Evolutionary conservation across 805 yeast species (phyloP).

Genomic region (Teunomyces tritomae): DNA sequence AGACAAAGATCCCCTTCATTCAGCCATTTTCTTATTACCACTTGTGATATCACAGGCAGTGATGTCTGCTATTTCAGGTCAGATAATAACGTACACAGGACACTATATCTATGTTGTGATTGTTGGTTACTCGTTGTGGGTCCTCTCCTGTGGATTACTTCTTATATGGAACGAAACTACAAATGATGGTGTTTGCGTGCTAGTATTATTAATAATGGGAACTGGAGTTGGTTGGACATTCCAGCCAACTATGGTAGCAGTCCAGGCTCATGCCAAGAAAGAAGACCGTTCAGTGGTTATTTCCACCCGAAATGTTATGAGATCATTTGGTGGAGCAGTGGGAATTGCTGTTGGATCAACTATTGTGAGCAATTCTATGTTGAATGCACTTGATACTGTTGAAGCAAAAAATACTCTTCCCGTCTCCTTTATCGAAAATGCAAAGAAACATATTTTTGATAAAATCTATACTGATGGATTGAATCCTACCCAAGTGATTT

Average conservation of each 20-base stretch:
- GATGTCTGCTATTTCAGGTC: slow-evolving; percentile 45
- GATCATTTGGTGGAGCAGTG: slow-evolving; percentile 62
- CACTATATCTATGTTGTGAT: slow-evolving; percentile 41
- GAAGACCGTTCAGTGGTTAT: slow-evolving; percentile 59
- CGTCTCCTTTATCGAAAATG: slow-evolving; percentile 12
- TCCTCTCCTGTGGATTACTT: slow-evolving; percentile 39
- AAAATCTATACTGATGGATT: slow-evolving; percentile 23
- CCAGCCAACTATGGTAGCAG: slow-evolving; percentile 57
- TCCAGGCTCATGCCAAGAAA: slow-evolving; percentile 49
- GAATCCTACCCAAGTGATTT: slow-evolving; percentile 14
- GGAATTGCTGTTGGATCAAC: slow-evolving; percentile 51
- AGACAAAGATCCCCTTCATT: slow-evolving; percentile 35
- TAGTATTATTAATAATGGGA: slow-evolving; percentile 29
- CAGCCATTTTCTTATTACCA: slow-evolving; percentile 44
- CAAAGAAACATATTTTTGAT: slow-evolving; percentile 22
- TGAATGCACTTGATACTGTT: slow-evolving; percentile 16
- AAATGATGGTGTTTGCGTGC: slow-evolving; percentile 29
- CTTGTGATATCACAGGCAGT: slow-evolving; percentile 43
- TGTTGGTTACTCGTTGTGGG: slow-evolving; percentile 43
- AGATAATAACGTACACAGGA: slow-evolving; percentile 41
- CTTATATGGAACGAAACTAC: slow-evolving; percentile 28
- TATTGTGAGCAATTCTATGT: slow-evolving; percentile 34
- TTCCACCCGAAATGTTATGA: slow-evolving; percentile 52
- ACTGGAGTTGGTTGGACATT: slow-evolving; percentile 49
- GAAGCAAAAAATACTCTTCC: slow-evolving; percentile 10